Conservation (phyloP, 2,329 filamentous ascomycete species). For the Hortaea werneckii region DNA sequence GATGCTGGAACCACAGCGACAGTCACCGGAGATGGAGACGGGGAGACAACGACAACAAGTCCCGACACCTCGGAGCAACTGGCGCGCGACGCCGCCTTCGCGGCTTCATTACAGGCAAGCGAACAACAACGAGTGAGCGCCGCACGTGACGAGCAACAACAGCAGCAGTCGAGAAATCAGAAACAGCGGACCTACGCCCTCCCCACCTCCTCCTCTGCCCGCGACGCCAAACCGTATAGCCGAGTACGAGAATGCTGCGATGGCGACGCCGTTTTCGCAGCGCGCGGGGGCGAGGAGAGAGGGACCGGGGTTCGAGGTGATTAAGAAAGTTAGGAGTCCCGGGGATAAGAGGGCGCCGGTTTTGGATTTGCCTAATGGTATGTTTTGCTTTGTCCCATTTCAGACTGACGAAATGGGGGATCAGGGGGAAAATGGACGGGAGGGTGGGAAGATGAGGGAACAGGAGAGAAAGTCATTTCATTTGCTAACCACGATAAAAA, state of each 20-base stretch:
- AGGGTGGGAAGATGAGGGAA: too few species aligned
- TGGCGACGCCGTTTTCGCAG: conserved; percentile 24
- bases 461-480: too few species aligned
- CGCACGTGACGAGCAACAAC: background rate
- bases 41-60: conserved; percentile 12
- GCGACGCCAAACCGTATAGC: conserved; percentile 40
- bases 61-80: conserved; percentile 13
- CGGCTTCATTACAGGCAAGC: conserved; percentile 17
- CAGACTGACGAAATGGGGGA: too few species aligned
- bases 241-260: conserved; percentile 43
- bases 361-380: conserved; percentile 71
- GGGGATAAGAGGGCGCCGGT: conserved; percentile 40
- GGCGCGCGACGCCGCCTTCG: conserved; percentile 17
- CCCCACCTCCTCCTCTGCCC: conserved; percentile 22
- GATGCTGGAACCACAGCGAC: too few species aligned
- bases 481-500: conserved; percentile 1
- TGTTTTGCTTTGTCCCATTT: conserved; percentile 17
- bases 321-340: conserved; percentile 36
- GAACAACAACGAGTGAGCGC: background rate
- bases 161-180: background rate
- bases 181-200: conserved; percentile 18
- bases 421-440: too few species aligned
- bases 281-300: conserved; percentile 22
- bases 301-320: conserved; percentile 42
- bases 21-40: conserved; percentile 21